Conservation (phyloP, 164 flowering plant species). For the Cinnamomum micranthum region DNA sequence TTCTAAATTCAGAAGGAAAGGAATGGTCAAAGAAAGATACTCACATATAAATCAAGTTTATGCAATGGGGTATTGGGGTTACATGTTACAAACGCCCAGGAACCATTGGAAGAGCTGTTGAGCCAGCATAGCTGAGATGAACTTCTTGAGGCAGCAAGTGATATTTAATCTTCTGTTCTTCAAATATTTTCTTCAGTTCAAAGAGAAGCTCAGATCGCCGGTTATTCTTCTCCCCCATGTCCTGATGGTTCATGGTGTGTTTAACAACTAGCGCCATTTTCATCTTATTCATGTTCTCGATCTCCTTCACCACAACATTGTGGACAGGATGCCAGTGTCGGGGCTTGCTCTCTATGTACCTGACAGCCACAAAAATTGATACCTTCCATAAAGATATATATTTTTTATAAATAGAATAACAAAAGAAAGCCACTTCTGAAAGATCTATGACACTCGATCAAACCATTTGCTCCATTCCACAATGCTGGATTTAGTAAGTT, state of each 20-base stretch:
- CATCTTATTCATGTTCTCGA: constrained; percentile 74
- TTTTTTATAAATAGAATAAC: neutral
- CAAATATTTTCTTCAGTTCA: constrained; percentile 70
- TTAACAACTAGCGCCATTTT: constrained; percentile 55
- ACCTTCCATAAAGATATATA: neutral
- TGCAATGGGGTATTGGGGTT: neutral
- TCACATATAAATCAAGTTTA: neutral
- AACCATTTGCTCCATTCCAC: neutral
- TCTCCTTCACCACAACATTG: constrained; percentile 58
- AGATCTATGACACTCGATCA: neutral
- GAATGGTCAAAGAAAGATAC: neutral
- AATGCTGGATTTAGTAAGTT: neutral
- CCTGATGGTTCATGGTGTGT: constrained; percentile 84
- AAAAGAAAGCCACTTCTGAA: neutral
- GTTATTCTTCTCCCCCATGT: constrained; percentile 48
- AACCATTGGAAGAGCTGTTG: neutral
- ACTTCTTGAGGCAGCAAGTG: constrained; percentile 82
- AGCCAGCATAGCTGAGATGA: constrained; percentile 26
- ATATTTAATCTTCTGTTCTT: constrained; percentile 60
- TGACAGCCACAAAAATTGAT: constrained; percentile 14
- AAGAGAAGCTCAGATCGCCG: constrained; percentile 61
- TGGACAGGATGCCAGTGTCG: constrained; percentile 63
- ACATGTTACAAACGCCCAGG: constrained; percentile 1
- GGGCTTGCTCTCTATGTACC: constrained; percentile 78
- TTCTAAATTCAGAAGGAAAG: neutral